Conservation (phyloP, 306 rosid genomes). For the Malus sylvestris region DNA sequence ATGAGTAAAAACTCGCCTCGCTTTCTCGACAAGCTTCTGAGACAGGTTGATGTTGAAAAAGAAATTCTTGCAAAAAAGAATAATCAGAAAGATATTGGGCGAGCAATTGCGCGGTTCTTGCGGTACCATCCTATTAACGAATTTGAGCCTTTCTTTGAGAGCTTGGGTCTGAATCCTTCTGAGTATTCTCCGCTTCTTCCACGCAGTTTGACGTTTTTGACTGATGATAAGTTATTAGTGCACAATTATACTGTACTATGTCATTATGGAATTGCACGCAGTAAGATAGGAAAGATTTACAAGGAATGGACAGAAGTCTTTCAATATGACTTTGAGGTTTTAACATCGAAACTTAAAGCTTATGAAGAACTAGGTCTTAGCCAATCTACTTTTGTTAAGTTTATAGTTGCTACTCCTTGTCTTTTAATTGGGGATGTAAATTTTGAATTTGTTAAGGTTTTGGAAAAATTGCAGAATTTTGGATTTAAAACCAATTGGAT, state of each 20-base stretch:
- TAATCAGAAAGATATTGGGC: slow-evolving; percentile 13
- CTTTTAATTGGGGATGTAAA: slow-evolving; percentile 57
- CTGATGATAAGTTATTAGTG: slow-evolving; percentile 47
- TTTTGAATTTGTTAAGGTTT: slow-evolving; percentile 36
- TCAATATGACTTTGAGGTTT: slow-evolving; percentile 38
- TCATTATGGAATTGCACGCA: slow-evolving; percentile 53
- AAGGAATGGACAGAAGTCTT: slow-evolving; percentile 40
- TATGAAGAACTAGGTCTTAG: slow-evolving; percentile 47
- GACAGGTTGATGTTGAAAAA: slow-evolving; percentile 13
- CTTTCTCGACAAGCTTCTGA: slow-evolving; percentile 48
- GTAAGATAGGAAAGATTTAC: slow-evolving; percentile 52
- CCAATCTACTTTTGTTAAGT: slow-evolving; percentile 15
- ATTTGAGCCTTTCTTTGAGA: slow-evolving; percentile 82
- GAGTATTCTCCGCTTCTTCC: slow-evolving; percentile 59
- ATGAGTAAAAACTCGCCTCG: slow-evolving; percentile 64
- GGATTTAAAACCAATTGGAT: slow-evolving; percentile 44
- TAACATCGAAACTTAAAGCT: slow-evolving; percentile 47
- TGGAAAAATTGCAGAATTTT: slow-evolving; percentile 38
- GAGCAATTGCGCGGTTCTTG: slow-evolving; percentile 43
- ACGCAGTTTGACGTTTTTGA: slow-evolving; percentile 41
- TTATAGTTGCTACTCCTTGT: slow-evolving; percentile 42
- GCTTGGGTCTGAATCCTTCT: slow-evolving; percentile 60
- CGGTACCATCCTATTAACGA: slow-evolving; percentile 83
- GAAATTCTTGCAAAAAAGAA: not conserved
- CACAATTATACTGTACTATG: slow-evolving; percentile 47